Evolutionary conservation across 371 early-diverging fungal species (phyloP), one percentile per base, ranked within the genome.

Genomic region (Capillidium heterosporum): DNA sequence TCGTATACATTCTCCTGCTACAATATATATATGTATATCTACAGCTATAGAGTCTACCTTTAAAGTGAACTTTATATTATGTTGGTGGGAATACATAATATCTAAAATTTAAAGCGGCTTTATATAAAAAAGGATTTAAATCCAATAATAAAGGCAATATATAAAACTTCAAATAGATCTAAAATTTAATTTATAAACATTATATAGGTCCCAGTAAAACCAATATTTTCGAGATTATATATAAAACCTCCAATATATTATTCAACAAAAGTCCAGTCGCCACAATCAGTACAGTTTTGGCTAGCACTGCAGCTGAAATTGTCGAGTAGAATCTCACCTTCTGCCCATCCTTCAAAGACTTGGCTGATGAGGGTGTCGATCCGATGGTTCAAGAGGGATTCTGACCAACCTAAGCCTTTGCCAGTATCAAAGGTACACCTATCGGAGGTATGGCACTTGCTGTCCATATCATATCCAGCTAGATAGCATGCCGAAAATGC

Each of bases 381-480:
- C 15, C 80, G 71, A 64, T 87, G 89, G 13, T 77, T 73, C 40
- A 81, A 71, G 55, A 89, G 79, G 58, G 79, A 80, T 19, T 73
- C 71, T 17, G 76, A 63, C 85, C 82, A 84, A 32, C 71, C 74
- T 2, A 76, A 64, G 0, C 69, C 72, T 23, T 68, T 67, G 8
- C 77, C 76, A 0, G 80, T 78, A 61, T 81, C 82, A 65, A 78
- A 82, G 0, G 71, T 57, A 57, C 82, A 76, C 27, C 64, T 65
- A 47, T 65, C 40, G 21, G 62, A 59, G 0, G 62, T 42, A 28
- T 65, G 62, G 32, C 65, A 65, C 40, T 62, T 59, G 4, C 60
- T 57, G 60, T 95, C 95, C 68, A 93, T 69, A 19, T 89, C 92
- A 64, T 87, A 95, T 0, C 87, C 92, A 21, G 74, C 84, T 56